These are phyloP conservation scores for Hypoxylon sp. DNA, from an alignment of 2,329 filamentous ascomycete species.

Conservation along the genomic window DNA sequence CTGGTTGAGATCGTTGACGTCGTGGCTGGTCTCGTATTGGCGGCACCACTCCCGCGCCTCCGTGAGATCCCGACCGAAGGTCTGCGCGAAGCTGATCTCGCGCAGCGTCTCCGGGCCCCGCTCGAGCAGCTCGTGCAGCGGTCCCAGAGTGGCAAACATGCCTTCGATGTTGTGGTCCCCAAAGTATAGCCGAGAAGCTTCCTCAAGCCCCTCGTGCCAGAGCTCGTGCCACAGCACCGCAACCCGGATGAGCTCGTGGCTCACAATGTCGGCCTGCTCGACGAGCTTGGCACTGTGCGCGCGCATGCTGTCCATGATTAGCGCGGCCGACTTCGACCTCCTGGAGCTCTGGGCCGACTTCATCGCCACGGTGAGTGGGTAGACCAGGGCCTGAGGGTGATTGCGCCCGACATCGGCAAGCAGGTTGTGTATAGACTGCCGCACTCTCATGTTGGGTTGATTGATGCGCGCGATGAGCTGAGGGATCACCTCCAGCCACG, in stretches of 20 bases:
- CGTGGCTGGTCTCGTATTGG: conserved; percentile 87
- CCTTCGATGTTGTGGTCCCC: conserved; percentile 97
- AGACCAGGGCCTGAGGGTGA: conserved; percentile 96
- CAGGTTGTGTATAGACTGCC: conserved; percentile 91
- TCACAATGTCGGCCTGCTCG: conserved; percentile 94
- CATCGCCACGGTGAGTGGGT: conserved; percentile 96
- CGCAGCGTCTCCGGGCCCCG: conserved; percentile 91
- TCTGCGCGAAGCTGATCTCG: conserved; percentile 97
- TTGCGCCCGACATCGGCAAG: conserved; percentile 92
- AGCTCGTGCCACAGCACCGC: conserved; percentile 98
- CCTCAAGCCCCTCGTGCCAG: conserved; percentile 98
- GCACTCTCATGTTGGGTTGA: conserved; percentile 89
- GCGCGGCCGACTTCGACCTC: conserved; percentile 86
- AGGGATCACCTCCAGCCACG: conserved; percentile 98
- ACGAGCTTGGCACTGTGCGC: conserved; percentile 93
- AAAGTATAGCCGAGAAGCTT: conserved; percentile 96
- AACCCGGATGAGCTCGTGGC: conserved; percentile 95
- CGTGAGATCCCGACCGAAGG: conserved; percentile 93
- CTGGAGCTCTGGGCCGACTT: conserved; percentile 87
- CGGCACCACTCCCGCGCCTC: conserved; percentile 97
- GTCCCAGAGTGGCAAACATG: conserved; percentile 92
- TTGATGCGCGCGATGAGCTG: conserved; percentile 98
- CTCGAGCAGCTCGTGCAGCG: conserved; percentile 91
- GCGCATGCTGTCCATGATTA: conserved; percentile 98
- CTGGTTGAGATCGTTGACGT: conserved; percentile 95